Conservation (phyloP, 2,329 filamentous ascomycete genomes). For the Thielaviopsis euricoi region DNA sequence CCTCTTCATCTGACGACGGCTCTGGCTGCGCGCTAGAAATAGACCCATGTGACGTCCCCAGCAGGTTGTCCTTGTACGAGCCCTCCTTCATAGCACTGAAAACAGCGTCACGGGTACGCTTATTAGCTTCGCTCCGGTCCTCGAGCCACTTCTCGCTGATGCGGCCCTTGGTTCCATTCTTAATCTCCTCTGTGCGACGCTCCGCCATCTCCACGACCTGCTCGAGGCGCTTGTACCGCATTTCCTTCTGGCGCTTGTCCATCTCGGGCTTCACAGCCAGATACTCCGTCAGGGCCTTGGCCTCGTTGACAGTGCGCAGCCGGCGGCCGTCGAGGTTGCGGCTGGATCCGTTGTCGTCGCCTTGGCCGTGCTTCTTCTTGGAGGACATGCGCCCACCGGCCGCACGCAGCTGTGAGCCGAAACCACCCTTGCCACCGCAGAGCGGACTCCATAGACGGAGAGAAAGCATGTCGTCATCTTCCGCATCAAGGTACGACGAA, state of each 20-base stretch:
- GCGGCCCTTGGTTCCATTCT: conserved; percentile 51
- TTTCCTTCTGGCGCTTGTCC: conserved; percentile 86
- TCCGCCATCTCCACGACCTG: conserved; percentile 76
- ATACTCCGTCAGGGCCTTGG: conserved; percentile 88
- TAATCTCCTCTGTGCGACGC: conserved; percentile 66
- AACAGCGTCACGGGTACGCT: conserved; percentile 66
- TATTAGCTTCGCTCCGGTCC: conserved; percentile 76
- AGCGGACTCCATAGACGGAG: conserved; percentile 66
- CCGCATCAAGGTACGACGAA: conserved; percentile 40
- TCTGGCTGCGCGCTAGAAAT: conserved; percentile 20
- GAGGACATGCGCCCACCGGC: conserved; percentile 97
- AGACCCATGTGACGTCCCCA: conserved; percentile 34
- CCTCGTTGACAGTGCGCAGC: conserved; percentile 81
- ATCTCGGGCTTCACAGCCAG: conserved; percentile 92
- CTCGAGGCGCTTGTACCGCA: conserved; percentile 69
- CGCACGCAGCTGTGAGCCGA: conserved; percentile 89
- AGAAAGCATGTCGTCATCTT: conserved; percentile 54
- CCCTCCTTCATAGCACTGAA: conserved; percentile 51
- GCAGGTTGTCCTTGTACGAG: conserved; percentile 42
- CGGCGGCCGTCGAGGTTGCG: conserved; percentile 85
- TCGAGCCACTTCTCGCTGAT: conserved; percentile 90
- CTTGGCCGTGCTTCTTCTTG: conserved; percentile 69
- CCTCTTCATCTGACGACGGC: conserved; percentile 18
- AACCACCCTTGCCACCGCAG: conserved; percentile 91
- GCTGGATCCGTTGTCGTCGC: conserved; percentile 76